These are phyloP conservation scores for Acanthamoeba triangularis DNA, from an alignment of 208 protist species.

Conservation along the genomic window DNA sequence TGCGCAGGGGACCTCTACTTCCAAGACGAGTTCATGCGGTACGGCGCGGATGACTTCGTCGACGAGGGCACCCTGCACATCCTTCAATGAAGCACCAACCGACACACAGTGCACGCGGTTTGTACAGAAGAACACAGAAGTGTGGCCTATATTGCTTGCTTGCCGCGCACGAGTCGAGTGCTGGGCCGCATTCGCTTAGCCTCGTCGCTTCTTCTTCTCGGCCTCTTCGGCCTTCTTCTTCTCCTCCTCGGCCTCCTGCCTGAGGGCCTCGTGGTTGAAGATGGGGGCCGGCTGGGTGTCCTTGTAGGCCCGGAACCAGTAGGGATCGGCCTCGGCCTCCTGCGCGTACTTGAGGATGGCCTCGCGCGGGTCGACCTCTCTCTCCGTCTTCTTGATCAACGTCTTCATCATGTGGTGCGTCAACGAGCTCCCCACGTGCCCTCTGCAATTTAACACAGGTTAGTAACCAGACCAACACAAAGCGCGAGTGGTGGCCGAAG, in stretches of 20 bases:
- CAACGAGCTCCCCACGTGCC: constrained; percentile 30
- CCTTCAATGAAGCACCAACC: neutral
- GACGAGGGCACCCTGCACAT: neutral
- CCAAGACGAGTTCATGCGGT: neutral
- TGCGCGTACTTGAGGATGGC: constrained; percentile 62
- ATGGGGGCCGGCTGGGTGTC: constrained; percentile 57
- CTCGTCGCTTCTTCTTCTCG: constrained; percentile 26
- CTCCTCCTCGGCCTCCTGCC: constrained; percentile 48
- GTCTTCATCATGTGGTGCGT: constrained; percentile 65
- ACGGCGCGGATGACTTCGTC: neutral
- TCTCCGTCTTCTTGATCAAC: constrained; percentile 51
- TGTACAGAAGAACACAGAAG: too few relatives aligned
- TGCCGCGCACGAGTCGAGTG: too few relatives aligned
- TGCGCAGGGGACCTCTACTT: neutral
- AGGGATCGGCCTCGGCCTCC: constrained; percentile 42
- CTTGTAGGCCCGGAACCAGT: constrained; percentile 52
- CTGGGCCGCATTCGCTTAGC: neutral
- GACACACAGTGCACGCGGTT: too few relatives aligned
- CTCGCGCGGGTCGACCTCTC: constrained; percentile 66
- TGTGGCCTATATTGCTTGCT: too few relatives aligned
- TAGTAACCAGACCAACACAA: too few relatives aligned
- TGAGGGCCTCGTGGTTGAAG: constrained; percentile 51
- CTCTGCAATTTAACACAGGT: neutral
- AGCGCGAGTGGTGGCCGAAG: neutral
- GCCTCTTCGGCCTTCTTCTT: constrained; percentile 28